Conservation (phyloP, 177 flowering plant species). For the Vitis hybrid region DNA sequence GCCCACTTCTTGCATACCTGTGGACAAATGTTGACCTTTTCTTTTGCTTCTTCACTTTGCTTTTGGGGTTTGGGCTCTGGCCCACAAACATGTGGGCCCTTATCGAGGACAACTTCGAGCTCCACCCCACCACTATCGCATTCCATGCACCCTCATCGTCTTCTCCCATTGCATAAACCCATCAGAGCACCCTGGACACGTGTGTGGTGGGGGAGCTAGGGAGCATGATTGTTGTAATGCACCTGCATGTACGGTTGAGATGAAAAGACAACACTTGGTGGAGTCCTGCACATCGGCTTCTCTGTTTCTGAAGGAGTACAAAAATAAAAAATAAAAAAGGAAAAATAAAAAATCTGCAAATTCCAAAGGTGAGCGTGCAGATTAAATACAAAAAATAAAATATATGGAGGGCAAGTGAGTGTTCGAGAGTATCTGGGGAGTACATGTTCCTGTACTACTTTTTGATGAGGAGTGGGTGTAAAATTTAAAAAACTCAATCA, state of each 20-base stretch:
- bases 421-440: no score
- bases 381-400: not conserved
- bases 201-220: not conserved
- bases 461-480: no score
- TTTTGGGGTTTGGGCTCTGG: conserved; percentile 11
- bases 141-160: not conserved
- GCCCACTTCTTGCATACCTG: not conserved
- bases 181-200: not conserved
- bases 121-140: not conserved
- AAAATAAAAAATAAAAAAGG: not conserved
- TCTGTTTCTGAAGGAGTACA: conserved; percentile 19
- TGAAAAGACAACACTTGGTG: conserved; percentile 22
- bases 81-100: conserved; percentile 10
- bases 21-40: conserved; percentile 8
- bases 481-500: no score
- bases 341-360: conserved; percentile 6
- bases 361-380: conserved; percentile 35
- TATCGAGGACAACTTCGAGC: not conserved
- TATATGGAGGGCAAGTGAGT: not conserved
- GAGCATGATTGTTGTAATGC: conserved; percentile 3
- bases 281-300: conserved; percentile 11
- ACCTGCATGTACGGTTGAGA: not conserved
- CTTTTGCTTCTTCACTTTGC: conserved; percentile 4
- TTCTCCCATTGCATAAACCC: not conserved
- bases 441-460: no score